Conservation (phyloP, 2,329 filamentous ascomycete genomes). For the Magnaporthiopsis incrustans region DNA sequence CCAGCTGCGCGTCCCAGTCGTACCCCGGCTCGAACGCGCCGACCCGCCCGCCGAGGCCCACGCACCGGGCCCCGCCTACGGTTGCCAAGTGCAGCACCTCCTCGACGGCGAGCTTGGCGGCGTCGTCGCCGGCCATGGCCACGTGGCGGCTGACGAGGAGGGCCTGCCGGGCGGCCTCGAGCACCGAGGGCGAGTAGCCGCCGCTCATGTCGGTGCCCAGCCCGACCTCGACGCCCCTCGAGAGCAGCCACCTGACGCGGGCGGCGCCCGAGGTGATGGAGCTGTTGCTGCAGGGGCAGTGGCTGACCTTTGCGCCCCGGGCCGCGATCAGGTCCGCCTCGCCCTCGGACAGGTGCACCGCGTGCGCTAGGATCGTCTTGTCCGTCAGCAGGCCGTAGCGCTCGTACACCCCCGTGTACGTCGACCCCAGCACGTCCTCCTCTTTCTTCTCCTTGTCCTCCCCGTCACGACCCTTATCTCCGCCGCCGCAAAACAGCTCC, state of each 20-base stretch:
- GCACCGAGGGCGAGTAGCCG: constrained; percentile 72
- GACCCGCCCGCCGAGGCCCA: constrained; percentile 63
- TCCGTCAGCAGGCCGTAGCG: constrained; percentile 57
- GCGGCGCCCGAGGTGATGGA: constrained; percentile 74
- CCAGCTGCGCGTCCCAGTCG: constrained; percentile 85
- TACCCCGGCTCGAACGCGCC: constrained; percentile 81
- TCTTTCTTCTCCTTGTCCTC: constrained; percentile 9
- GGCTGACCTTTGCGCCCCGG: constrained; percentile 60
- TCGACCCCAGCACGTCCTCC: constrained; percentile 17
- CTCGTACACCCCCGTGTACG: constrained; percentile 78
- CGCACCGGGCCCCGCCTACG: constrained; percentile 72
- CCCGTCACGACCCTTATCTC: constrained; percentile 34
- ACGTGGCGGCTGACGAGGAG: constrained; percentile 68
- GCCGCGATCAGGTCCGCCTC: constrained; percentile 59
- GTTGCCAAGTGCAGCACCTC: constrained; percentile 85
- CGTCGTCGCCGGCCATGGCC: constrained; percentile 47
- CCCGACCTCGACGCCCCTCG: constrained; percentile 69
- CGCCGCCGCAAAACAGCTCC: constrained; percentile 44
- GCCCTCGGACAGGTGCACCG: constrained; percentile 60
- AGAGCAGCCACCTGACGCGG: constrained; percentile 64
- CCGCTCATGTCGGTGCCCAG: constrained; percentile 88
- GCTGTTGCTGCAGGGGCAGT: constrained; percentile 84
- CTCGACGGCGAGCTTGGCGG: constrained; percentile 67
- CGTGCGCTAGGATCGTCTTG: constrained; percentile 79
- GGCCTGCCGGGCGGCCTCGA: constrained; percentile 78